Base-by-base conservation (phyloP, 345 rosid species). In the Eucalyptus guilfoylei region DNA sequence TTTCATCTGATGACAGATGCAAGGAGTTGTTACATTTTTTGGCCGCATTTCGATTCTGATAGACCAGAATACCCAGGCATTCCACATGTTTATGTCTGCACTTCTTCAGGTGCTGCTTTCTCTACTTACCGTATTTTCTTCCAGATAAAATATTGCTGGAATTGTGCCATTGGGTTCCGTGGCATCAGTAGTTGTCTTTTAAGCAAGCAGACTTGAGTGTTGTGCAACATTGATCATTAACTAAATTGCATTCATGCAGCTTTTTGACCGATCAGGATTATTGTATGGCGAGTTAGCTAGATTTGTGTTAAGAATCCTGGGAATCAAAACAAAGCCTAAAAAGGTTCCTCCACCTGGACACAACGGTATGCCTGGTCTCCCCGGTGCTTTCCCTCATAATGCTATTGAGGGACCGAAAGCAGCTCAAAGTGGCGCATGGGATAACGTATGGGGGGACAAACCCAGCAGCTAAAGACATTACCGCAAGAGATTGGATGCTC, bases 241-340 rank as follows among this genome's bases (percentile, higher is more conserved):
- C 48, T 26, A 89, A 37, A 85, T 42, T 81, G 87, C 42, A 88
- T 87, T 55, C 90, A 88, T 90, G 91, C 96, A 98, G 99, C 97
- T 98, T 42, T 96, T 97, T 90, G 99, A 98, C 90, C 98, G 99
- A 67, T 89, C 96, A 9, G 99, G 99, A 76, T 4, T 97, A 86
- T 88, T 98, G 89, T 98, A 98, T 89, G 99, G 99, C 76, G 99
- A 98, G 91, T 90, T 98, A 90, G 99, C 99, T 58, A 94, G 99
- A 92, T 98, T 98, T 89, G 99, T 95, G 49, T 88, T 97, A 90
- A 96, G 99, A 90, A 32, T 98, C 87, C 94, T 98, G 86, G 99
- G 99, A 86, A 89, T 98, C 58, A 97, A 89, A 92, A 89, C 99
- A 91, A 96, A 95, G 88, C 94, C 97, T 24, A 90, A 94, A 89